These are phyloP conservation scores for Cadophora gregata DNA, from an alignment of 2,329 filamentous ascomycete species.

Conservation along the genomic window DNA sequence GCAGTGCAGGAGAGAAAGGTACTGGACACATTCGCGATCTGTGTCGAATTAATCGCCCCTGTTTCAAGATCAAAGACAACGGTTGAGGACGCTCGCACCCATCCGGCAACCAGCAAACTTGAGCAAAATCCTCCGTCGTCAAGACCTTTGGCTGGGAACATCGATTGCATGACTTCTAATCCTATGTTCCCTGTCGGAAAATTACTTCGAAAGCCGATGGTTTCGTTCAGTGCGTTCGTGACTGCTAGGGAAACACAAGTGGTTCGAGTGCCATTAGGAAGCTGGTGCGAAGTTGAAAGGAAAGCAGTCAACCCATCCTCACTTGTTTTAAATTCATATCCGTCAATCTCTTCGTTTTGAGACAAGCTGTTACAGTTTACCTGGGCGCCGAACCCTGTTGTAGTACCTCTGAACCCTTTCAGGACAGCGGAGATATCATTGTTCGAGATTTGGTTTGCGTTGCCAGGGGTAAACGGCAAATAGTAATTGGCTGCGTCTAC, in stretches of 20 bases:
- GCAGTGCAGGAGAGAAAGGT: conserved; percentile 47
- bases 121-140: conserved; percentile 28
- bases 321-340: not conserved
- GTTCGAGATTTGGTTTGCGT: not conserved
- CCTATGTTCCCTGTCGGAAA: conserved; percentile 7
- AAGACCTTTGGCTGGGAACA: conserved; percentile 5
- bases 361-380: not conserved
- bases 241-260: conserved; percentile 16
- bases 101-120: conserved; percentile 26
- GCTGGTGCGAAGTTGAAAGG: conserved; percentile 16
- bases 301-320: conserved; percentile 10
- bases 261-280: conserved; percentile 24
- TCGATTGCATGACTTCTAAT: conserved; percentile 23
- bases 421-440: not conserved
- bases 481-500: conserved; percentile 53
- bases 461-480: conserved; percentile 48
- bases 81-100: conserved; percentile 20
- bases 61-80: not conserved
- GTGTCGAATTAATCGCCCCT: not conserved
- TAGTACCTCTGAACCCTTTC: conserved; percentile 29
- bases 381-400: conserved; percentile 45
- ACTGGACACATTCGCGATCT: not conserved
- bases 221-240: conserved; percentile 6
- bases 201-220: not conserved
- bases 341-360: not conserved